A percentile compares a stretch with the other conserved stretches of the same genome.
These are phyloP conservation scores for Marchantia paleacea DNA, from an alignment of 225 moss, liverwort and hornwort genomes.

Conservation along the genomic window DNA sequence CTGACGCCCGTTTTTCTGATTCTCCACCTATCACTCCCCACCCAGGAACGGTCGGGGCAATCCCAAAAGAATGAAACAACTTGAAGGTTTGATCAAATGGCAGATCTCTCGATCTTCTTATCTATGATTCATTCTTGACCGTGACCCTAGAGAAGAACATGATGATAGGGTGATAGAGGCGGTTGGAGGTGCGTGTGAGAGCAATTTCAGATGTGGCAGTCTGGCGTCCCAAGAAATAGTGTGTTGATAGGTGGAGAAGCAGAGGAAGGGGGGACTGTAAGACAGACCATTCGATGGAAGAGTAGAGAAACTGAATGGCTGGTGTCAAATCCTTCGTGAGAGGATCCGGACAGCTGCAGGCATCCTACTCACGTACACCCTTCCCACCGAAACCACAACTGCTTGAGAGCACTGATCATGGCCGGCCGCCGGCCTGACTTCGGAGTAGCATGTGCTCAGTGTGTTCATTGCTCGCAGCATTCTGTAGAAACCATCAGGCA, in stretches of 20 bases:
- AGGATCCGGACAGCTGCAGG: neutral
- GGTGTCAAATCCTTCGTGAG: neutral
- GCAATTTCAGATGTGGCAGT: neutral
- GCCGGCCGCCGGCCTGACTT: no score
- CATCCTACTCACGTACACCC: neutral
- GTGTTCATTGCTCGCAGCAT: neutral
- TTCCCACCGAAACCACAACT: neutral
- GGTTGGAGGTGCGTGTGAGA: neutral
- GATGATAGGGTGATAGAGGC: neutral
- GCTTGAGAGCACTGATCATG: neutral
- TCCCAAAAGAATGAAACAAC: neutral
- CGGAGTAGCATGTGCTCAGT: neutral
- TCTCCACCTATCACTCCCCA: conserved; percentile 44
- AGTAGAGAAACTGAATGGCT: conserved; percentile 23
- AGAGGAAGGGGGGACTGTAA: conserved; percentile 38
- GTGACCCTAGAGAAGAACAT: neutral
- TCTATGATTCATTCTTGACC: neutral
- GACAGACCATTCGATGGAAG: conserved; percentile 40
- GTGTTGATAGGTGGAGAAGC: conserved; percentile 49
- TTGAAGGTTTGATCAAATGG: neutral
- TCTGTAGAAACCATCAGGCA: neutral
- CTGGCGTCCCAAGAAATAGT: conserved; percentile 13
- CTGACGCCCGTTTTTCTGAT: conserved; percentile 44
- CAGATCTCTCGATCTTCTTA: neutral
- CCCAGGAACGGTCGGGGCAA: neutral